Conservation (phyloP, 208 protist species). For the Giardia muris region DNA sequence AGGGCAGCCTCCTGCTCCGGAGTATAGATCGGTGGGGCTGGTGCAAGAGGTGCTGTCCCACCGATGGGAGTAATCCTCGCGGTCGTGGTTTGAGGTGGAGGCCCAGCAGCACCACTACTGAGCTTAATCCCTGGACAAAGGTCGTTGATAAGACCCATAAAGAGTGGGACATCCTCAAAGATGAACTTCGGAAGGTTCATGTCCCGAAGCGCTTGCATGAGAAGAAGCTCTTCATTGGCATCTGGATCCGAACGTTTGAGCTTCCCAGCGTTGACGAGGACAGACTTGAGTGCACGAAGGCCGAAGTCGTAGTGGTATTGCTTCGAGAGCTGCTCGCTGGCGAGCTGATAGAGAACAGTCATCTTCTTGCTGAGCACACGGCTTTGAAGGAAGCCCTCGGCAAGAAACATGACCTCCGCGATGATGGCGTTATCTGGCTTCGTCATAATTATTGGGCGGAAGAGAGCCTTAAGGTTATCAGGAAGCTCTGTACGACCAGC, state of each 20-base stretch:
- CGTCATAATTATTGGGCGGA: slow-evolving; percentile 92
- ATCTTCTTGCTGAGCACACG: slow-evolving; percentile 86
- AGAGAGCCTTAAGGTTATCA: slow-evolving; percentile 93
- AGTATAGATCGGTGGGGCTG: slow-evolving; percentile 44
- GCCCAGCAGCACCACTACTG: background rate
- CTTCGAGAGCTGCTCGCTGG: slow-evolving; percentile 84
- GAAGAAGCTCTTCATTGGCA: slow-evolving; percentile 57
- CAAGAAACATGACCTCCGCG: slow-evolving; percentile 95
- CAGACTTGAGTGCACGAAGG: slow-evolving; percentile 86
- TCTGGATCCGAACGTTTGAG: slow-evolving; percentile 66
- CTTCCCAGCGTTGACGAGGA: slow-evolving; percentile 88
- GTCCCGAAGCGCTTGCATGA: slow-evolving; percentile 92
- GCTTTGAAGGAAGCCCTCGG: slow-evolving; percentile 53
- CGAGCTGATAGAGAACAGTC: slow-evolving; percentile 88
- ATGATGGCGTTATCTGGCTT: slow-evolving; percentile 88
- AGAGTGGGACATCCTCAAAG: slow-evolving; percentile 89
- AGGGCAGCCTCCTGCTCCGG: slow-evolving; percentile 72
- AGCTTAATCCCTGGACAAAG: slow-evolving; percentile 79
- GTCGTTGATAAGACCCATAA: slow-evolving; percentile 85
- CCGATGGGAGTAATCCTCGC: background rate
- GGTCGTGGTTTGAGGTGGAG: background rate
- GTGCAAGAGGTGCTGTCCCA: background rate
- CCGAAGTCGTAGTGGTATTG: slow-evolving; percentile 96
- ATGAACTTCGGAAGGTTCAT: slow-evolving; percentile 99
- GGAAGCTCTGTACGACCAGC: slow-evolving; percentile 89